Percentiles rank a stretch among this genome's conserved stretches.
These are phyloP conservation scores for Olyra latifolia DNA, from an alignment of 176 grass and related monocot genomes.

Conservation along the genomic window DNA sequence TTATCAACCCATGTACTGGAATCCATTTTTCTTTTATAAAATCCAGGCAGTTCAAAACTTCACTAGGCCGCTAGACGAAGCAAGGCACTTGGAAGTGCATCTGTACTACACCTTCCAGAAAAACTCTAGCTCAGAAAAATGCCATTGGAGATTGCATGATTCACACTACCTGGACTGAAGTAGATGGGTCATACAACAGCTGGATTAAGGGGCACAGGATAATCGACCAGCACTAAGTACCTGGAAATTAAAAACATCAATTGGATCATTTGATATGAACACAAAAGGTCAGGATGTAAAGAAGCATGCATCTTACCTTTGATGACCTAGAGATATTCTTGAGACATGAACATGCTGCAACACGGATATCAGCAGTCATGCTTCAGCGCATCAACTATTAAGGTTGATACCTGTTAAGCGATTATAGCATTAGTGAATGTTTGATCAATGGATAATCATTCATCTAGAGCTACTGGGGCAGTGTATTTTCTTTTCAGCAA, in stretches of 20 bases:
- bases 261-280: slow-evolving; percentile 31
- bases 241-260: slow-evolving; percentile 55
- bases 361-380: slow-evolving; percentile 78
- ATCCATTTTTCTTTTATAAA: too few species aligned
- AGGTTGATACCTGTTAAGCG: slow-evolving; percentile 62
- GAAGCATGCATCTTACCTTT: slow-evolving; percentile 55
- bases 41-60: too few species aligned
- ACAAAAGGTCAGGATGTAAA: slow-evolving; percentile 28
- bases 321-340: slow-evolving; percentile 96
- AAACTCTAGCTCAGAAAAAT: slow-evolving; percentile 4
- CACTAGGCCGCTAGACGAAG: slow-evolving; percentile 8
- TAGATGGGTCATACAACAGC: slow-evolving; percentile 79
- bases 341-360: slow-evolving; percentile 83
- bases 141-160: slow-evolving; percentile 13
- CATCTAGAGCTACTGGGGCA: background rate
- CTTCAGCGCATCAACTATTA: slow-evolving; percentile 82
- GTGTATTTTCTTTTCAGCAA: slow-evolving; percentile 1
- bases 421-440: slow-evolving; percentile 25
- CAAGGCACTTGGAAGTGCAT: slow-evolving; percentile 19
- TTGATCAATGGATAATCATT: slow-evolving; percentile 2
- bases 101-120: background rate
- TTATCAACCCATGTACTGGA: too few species aligned
- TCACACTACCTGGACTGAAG: slow-evolving; percentile 75
- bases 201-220: slow-evolving; percentile 69
- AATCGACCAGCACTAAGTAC: slow-evolving; percentile 79